Evolutionary conservation across 1,139 yeast species (phyloP), one percentile per base, ranked within the genome.

Genomic region (Nakaseomyces glabratus): DNA sequence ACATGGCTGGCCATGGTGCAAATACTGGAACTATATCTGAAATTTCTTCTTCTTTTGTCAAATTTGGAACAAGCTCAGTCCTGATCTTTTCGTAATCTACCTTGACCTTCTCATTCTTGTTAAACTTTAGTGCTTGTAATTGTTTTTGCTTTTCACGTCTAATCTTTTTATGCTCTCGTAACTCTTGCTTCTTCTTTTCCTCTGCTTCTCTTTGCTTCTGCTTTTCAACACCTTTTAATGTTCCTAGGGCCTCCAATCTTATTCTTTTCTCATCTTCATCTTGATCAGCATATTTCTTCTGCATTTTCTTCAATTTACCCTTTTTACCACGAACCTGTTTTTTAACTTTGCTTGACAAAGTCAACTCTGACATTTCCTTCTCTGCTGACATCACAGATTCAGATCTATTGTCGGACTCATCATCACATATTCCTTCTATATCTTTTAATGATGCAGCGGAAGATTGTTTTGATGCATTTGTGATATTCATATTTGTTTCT

Each of bases 1-100:
- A 70, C 47, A 90, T 60, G 0, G 96, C 70, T 9, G 71, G 61
- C 95, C 96, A 93, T 1, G 98, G 98, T 0, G 90, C 97, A 66
- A 86, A 88, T 7, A 84, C 77, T 0, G 97, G 95, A 6, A 90
- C 72, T 6, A 82, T 73, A 34, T 76, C 84, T 10, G 78, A 46
- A 0, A 62, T 60, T 16, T 61, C 65, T 39, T 66, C 73, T 2
- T 60, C 63, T 16, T 57, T 42, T 11, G 48, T 45, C 20, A 64
- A 51, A 19, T 50, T 50, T 4, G 67, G 61, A 12, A 62, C 60
- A 22, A 71, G 29, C 39, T 62, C 69, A 28, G 63, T 62, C 13
- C 61, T 36, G 13, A 61, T 49, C 16, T 45, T 47, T 3, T 49
- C 50, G 34, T 45, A 61, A 42, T 57, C 52, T n/a, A 60, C 52